phyloP scores from a whole-genome alignment of 371 early-diverging fungal genomes.

The Mucor circinelloides region DNA sequence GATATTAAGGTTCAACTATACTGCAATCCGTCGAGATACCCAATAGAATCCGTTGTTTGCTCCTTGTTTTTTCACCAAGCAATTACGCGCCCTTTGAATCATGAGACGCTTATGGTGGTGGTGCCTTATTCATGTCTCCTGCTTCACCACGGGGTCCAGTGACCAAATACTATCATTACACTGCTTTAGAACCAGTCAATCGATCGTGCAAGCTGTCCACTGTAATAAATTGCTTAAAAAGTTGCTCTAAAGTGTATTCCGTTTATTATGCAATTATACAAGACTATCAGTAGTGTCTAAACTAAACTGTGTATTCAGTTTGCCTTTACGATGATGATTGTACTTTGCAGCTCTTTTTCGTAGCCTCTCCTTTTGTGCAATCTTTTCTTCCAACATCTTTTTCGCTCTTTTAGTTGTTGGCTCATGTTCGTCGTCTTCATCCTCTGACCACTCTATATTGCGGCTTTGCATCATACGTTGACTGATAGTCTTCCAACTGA shows the following conservation, averaged over 20 bases:
- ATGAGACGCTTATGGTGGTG: too few relatives aligned
- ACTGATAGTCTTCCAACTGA: constrained; percentile 95
- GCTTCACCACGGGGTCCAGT: too few relatives aligned
- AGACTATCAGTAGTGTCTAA: constrained; percentile 10
- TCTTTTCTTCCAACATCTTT: constrained; percentile 14
- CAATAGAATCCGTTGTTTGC: too few relatives aligned
- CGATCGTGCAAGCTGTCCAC: too few relatives aligned
- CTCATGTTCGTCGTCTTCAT: constrained; percentile 27
- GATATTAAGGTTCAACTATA: neutral
- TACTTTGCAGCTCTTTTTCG: constrained; percentile 19
- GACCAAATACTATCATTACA: too few relatives aligned
- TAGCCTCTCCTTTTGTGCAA: constrained; percentile 4
- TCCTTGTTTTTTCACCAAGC: too few relatives aligned
- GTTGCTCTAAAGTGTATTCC: neutral
- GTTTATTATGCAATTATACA: neutral
- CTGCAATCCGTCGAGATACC: neutral
- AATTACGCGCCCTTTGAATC: too few relatives aligned
- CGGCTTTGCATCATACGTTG: constrained; percentile 66
- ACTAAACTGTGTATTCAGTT: constrained; percentile 11
- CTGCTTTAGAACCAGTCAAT: neutral
- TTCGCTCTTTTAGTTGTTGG: constrained; percentile 14
- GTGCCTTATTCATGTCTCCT: too few relatives aligned
- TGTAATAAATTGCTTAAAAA: too few relatives aligned
- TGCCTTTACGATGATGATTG: constrained; percentile 25
- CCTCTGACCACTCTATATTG: constrained; percentile 47